Evolutionary conservation across 768 basidiomycete species (phyloP).

Genomic region (Gymnopilus junonius): DNA sequence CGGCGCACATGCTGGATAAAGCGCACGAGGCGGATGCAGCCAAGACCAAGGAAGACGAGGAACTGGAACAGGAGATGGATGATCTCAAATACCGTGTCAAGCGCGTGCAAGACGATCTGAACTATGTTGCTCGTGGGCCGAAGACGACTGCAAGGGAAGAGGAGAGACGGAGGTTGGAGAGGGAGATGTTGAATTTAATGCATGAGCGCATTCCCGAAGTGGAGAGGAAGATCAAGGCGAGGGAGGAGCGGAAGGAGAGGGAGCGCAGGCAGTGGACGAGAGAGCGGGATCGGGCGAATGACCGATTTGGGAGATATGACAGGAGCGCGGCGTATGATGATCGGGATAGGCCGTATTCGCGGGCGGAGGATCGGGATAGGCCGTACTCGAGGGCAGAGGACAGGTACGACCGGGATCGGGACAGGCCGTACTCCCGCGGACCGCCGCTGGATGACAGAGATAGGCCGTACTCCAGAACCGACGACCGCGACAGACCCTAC

Average conservation of each 20-base stretch:
- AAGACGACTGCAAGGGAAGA: conserved; percentile 77
- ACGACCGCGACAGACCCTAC: too few relatives aligned
- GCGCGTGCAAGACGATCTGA: conserved; percentile 89
- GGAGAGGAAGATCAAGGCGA: conserved; percentile 79
- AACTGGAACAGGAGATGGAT: conserved; percentile 86
- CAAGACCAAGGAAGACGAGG: conserved; percentile 83
- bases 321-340: conserved; percentile 52
- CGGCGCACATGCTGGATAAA: conserved; percentile 80
- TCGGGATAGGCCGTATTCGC: conserved; percentile 55
- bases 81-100: conserved; percentile 86
- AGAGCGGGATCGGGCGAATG: conserved; percentile 85
- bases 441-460: conserved; percentile 16
- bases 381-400: conserved; percentile 28
- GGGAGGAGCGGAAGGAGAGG: conserved; percentile 75
- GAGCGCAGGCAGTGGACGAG: conserved; percentile 81
- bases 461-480: background rate
- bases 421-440: conserved; percentile 30
- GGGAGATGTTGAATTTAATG: conserved; percentile 83
- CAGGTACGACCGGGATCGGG: conserved; percentile 39
- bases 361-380: conserved; percentile 27
- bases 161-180: conserved; percentile 83
- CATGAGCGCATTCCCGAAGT: conserved; percentile 93
- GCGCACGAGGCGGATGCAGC: conserved; percentile 63
- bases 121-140: conserved; percentile 81
- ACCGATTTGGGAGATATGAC: conserved; percentile 73